Evolutionary conservation across 2,329 filamentous ascomycete genomes (phyloP).

Genomic region (Calonectria pseudoturangicola): DNA sequence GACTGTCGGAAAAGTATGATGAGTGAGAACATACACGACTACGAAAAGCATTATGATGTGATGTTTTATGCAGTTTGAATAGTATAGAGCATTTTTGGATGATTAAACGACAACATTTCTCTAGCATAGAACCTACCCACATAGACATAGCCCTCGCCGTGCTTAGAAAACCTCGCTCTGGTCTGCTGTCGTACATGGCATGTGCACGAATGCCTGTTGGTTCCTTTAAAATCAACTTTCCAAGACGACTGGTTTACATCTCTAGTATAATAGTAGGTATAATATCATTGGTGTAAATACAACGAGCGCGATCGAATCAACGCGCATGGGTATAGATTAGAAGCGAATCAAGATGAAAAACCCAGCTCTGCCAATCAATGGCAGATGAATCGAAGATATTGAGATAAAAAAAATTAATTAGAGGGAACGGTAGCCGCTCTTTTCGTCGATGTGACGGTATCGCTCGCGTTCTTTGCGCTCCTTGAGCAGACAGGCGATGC

Average conservation of each 20-base stretch:
- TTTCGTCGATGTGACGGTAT: constrained; percentile 88
- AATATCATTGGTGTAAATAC: constrained; percentile 36
- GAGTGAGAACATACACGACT: constrained; percentile 10
- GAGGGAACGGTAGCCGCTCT: constrained; percentile 74
- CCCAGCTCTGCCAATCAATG: constrained; percentile 37
- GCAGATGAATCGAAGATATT: neutral
- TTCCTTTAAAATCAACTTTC: constrained; percentile 1
- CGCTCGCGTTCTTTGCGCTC: constrained; percentile 86
- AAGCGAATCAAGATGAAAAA: constrained; percentile 39
- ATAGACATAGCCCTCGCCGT: neutral
- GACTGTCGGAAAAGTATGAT: constrained; percentile 50
- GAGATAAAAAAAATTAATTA: constrained; percentile 56
- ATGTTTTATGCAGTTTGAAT: constrained; percentile 2
- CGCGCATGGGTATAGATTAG: constrained; percentile 27
- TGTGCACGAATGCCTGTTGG: neutral
- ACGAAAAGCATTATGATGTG: constrained; percentile 20
- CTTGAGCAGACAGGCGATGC: constrained; percentile 85
- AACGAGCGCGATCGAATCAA: constrained; percentile 12
- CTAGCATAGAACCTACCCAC: constrained; percentile 34
- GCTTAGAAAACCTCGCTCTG: constrained; percentile 16
- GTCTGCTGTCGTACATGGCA: neutral
- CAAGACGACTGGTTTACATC: constrained; percentile 29
- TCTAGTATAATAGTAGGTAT: constrained; percentile 25
- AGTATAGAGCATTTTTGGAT: constrained; percentile 34
- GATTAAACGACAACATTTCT: constrained; percentile 32